phyloP scores from a whole-genome alignment of 129 eudicot species.

The Artemisia argyi region DNA sequence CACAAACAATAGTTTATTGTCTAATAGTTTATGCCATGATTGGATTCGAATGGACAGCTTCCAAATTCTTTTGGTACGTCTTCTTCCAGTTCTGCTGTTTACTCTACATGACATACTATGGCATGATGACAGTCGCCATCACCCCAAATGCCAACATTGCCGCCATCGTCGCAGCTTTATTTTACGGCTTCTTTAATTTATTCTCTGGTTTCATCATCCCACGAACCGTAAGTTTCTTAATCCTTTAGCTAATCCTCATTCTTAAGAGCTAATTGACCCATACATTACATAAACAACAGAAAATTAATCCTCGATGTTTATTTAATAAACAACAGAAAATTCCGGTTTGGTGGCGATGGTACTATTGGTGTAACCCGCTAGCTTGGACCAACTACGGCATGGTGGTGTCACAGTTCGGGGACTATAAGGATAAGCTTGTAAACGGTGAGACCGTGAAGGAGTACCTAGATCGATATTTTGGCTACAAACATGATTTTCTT shows the following conservation, averaged over 20 bases:
- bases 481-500: conserved; percentile 46
- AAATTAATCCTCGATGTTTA: background rate
- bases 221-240: conserved; percentile 36
- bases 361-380: conserved; percentile 59
- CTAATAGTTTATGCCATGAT: conserved; percentile 48
- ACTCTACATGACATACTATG: conserved; percentile 45
- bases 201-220: conserved; percentile 48
- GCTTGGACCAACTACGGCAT: conserved; percentile 75
- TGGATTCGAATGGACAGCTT: conserved; percentile 47
- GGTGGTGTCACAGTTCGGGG: conserved; percentile 64
- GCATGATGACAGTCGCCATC: conserved; percentile 52
- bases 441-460: conserved; percentile 25
- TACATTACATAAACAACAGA: background rate
- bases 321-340: conserved; percentile 49
- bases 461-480: conserved; percentile 38
- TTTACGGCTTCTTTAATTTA: conserved; percentile 39
- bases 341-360: conserved; percentile 95
- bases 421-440: conserved; percentile 29
- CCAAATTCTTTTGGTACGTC: conserved; percentile 39
- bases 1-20: conserved; percentile 31
- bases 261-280: background rate
- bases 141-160: conserved; percentile 48
- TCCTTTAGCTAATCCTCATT: background rate
- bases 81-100: conserved; percentile 40
- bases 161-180: conserved; percentile 32